Base-by-base conservation (phyloP, 345 rosid species). In the Pseudoturritis turrita region DNA sequence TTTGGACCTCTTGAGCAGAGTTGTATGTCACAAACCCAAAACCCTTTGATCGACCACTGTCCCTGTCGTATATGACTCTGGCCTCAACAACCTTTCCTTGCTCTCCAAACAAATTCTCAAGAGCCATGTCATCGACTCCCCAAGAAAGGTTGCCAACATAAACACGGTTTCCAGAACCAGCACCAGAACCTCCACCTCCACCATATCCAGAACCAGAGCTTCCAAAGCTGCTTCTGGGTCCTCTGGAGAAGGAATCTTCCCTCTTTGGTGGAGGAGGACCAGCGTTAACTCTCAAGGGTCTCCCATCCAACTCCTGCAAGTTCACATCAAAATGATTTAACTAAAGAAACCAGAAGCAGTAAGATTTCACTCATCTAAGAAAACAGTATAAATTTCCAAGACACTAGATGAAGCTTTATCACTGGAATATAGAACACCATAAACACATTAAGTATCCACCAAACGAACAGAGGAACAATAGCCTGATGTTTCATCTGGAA, bases 21-120 rank as follows among this genome's bases (percentile, higher is more conserved):
- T 81, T 82, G 78, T 84, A 95, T 7, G 96, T 85, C 44, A 95
- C 97, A 70, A 95, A 95, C 50, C 99, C 99, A 29, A 91, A 95
- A 65, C 99, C 97, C 83, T 93, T 88, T 45, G 99, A 95, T 72
- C 99, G 84, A 56, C 99, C 97, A 62, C 81, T 91, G 52, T 91
- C 97, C 79, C 97, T 77, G 77, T 95, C 99, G 71, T 88, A 95
- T 55, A 95, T 87, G 31, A 95, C 99, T 81, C 66, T 95, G 14
- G 97, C 99, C 55, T 95, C 99, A 64, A 87, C 74, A 68, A 95
- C 97, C 68, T 85, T 85, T 8, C 99, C 96, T 57, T 87, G 88
- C 81, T 87, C 96, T n/a, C 87, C 84, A 64, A 91, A 95, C 83
- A 95, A 68, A 73, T 61, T 80, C 85, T 89, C 92, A 10, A 95